These are phyloP conservation scores for Colletotrichum filicis DNA, from an alignment of 2,329 filamentous ascomycete genomes.

Conservation along the genomic window DNA sequence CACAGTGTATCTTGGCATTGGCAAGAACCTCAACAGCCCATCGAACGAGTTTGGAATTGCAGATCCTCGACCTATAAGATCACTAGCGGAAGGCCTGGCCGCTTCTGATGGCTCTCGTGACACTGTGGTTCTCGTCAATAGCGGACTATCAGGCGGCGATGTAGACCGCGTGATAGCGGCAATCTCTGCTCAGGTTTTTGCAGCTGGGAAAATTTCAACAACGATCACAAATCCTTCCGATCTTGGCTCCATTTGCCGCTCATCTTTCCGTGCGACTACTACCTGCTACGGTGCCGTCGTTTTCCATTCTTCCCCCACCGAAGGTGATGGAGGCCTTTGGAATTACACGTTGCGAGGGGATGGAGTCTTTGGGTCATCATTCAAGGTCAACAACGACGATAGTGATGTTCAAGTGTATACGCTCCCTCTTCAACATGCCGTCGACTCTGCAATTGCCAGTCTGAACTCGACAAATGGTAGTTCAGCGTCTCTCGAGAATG, in stretches of 20 bases:
- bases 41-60: slow-evolving; percentile 82
- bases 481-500: slow-evolving; percentile 43
- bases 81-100: slow-evolving; percentile 52
- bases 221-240: slow-evolving; percentile 40
- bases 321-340: slow-evolving; percentile 61
- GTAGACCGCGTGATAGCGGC: slow-evolving; percentile 77
- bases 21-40: slow-evolving; percentile 85
- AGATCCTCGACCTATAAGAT: slow-evolving; percentile 67
- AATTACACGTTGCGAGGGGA: slow-evolving; percentile 80
- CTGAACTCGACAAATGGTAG: slow-evolving; percentile 47
- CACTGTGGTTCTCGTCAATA: slow-evolving; percentile 83
- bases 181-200: slow-evolving; percentile 54
- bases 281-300: slow-evolving; percentile 78
- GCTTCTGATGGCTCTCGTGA: slow-evolving; percentile 53
- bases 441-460: slow-evolving; percentile 71
- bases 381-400: slow-evolving; percentile 63
- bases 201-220: slow-evolving; percentile 41
- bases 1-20: slow-evolving; percentile 72
- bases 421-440: slow-evolving; percentile 75
- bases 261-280: slow-evolving; percentile 71
- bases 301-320: slow-evolving; percentile 75
- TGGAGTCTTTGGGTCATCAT: slow-evolving; percentile 61
- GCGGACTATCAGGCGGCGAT: slow-evolving; percentile 74
- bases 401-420: slow-evolving; percentile 76
- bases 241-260: slow-evolving; percentile 62